Evolutionary conservation across 495 filamentous ascomycete genomes (phyloP).

Genomic region (Clavariopsis aquatica): DNA sequence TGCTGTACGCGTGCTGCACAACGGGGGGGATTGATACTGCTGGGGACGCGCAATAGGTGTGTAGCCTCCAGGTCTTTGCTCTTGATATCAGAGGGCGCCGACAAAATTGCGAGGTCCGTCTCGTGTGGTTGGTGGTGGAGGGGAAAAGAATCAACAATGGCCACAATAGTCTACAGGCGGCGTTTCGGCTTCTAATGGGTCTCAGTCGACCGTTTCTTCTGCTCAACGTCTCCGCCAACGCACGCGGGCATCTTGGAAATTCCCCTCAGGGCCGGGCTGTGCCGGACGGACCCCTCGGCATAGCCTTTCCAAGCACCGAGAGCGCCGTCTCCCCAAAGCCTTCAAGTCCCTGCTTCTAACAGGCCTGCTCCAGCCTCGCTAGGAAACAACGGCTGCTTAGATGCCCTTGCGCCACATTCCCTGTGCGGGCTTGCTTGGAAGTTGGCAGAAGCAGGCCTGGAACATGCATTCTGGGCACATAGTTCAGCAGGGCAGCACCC

Average conservation of each 20-base stretch:
- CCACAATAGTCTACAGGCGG: neutral
- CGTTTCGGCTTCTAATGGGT: neutral
- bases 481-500: too few relatives aligned
- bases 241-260: neutral
- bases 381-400: neutral
- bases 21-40: neutral
- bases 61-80: neutral
- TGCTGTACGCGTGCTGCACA: neutral
- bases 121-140: neutral
- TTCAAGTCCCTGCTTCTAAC: neutral
- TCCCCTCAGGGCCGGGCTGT: neutral
- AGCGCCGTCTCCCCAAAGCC: neutral
- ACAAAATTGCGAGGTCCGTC: neutral
- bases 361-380: neutral
- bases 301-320: neutral
- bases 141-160: neutral
- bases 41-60: neutral
- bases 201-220: neutral
- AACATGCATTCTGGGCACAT: neutral
- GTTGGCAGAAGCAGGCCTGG: conserved; percentile 2
- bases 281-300: neutral
- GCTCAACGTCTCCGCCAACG: neutral
- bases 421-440: neutral
- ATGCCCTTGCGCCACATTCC: neutral
- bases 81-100: neutral